phyloP scores from a whole-genome alignment of 352 stramenopile genomes.

The Phytopythium sindhum region DNA sequence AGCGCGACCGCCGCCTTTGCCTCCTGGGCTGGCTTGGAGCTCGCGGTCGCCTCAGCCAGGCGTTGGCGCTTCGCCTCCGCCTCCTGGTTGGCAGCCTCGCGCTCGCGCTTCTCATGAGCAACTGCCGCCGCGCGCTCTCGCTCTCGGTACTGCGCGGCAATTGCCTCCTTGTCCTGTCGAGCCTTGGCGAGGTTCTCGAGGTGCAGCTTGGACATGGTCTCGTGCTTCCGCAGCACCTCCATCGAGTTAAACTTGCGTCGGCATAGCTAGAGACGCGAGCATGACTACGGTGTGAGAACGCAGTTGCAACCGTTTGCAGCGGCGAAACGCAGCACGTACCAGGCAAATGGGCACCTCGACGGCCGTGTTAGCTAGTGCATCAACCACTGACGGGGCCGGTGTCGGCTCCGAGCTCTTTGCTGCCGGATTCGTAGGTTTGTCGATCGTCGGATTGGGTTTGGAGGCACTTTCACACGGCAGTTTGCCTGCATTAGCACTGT shows the following conservation, averaged over 20 bases:
- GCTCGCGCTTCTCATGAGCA: conserved; percentile 6
- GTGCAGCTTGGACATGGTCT: conserved; percentile 74
- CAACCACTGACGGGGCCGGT: conserved; percentile 21
- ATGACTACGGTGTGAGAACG: conserved; percentile 3
- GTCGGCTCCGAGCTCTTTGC: background rate
- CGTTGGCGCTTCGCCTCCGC: conserved; percentile 5
- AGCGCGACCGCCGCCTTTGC: conserved; percentile 17
- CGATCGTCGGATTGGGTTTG: background rate
- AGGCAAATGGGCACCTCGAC: conserved; percentile 75
- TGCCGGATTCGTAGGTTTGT: background rate
- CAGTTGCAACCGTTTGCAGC: background rate
- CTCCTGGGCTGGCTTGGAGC: conserved; percentile 9
- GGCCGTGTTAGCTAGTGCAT: conserved; percentile 36
- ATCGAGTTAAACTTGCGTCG: conserved; percentile 77
- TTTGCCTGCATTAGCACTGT: background rate
- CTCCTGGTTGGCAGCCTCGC: conserved; percentile 6
- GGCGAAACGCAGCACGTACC: conserved; percentile 33
- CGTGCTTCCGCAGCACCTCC: conserved; percentile 73
- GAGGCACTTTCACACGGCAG: background rate
- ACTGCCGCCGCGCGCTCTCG: conserved; percentile 38
- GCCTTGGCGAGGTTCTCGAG: conserved; percentile 73
- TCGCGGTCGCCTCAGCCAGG: background rate
- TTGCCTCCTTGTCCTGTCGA: conserved; percentile 63
- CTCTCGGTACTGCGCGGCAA: conserved; percentile 57
- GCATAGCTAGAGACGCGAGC: conserved; percentile 49